A percentile compares a stretch with the other conserved stretches of the same genome.
Evolutionary conservation across 2,329 filamentous ascomycete species (phyloP).

Genomic region (Aspergillus bombycis): DNA sequence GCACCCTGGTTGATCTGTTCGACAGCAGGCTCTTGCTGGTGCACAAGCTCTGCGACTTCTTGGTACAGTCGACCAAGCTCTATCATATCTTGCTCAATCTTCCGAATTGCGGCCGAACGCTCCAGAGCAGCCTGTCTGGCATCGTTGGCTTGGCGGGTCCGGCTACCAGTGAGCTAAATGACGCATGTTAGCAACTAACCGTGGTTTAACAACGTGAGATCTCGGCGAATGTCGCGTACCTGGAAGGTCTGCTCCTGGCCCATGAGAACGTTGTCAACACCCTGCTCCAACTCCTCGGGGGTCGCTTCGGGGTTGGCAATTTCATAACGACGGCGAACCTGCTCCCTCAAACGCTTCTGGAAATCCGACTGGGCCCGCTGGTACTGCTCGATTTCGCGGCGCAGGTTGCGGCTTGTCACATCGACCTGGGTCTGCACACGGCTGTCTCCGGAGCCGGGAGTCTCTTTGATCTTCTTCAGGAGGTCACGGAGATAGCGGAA

Average conservation of each 20-base stretch:
- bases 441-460: conserved; percentile 71
- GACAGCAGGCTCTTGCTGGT: conserved; percentile 82
- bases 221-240: conserved; percentile 57
- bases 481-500: conserved; percentile 80
- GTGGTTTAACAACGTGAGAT: not conserved
- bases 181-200: not conserved
- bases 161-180: conserved; percentile 37
- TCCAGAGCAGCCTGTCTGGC: conserved; percentile 77
- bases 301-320: conserved; percentile 83
- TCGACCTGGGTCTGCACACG: conserved; percentile 81
- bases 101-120: conserved; percentile 83
- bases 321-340: conserved; percentile 85
- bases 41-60: conserved; percentile 81
- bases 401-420: conserved; percentile 76
- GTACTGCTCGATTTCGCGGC: conserved; percentile 78
- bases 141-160: conserved; percentile 76
- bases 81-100: conserved; percentile 88
- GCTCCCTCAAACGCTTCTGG: conserved; percentile 76
- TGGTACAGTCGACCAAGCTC: conserved; percentile 87
- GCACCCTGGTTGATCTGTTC: conserved; percentile 82
- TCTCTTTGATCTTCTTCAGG: conserved; percentile 80
- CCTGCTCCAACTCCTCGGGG: conserved; percentile 75
- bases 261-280: conserved; percentile 68
- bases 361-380: conserved; percentile 79
- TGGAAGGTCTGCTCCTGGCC: conserved; percentile 77